Conservation (phyloP, 176 grass and related monocot genomes). For the Saccharum officinarum region DNA sequence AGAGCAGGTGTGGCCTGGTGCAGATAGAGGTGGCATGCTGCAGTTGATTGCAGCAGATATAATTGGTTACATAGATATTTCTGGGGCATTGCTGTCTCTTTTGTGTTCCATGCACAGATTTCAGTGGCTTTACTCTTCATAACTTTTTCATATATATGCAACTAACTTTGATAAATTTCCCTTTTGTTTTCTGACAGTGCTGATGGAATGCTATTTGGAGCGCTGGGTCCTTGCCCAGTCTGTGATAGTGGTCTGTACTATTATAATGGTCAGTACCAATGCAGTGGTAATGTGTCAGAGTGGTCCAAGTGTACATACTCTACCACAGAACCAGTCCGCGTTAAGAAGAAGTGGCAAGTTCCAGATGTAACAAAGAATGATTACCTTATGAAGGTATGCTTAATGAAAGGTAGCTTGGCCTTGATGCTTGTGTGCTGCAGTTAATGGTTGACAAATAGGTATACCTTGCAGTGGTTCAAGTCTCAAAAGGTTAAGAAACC, state of each 20-base stretch:
- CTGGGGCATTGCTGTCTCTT: neutral
- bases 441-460: slow-evolving; percentile 23
- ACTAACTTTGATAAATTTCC: neutral
- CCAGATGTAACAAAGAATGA: slow-evolving; percentile 60
- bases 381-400: slow-evolving; percentile 76
- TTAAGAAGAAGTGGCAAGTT: slow-evolving; percentile 83
- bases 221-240: slow-evolving; percentile 78
- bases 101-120: slow-evolving; percentile 14
- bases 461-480: slow-evolving; percentile 86
- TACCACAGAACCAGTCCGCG: slow-evolving; percentile 67
- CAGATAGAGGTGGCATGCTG: neutral
- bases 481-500: slow-evolving; percentile 88
- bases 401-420: neutral
- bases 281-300: slow-evolving; percentile 84
- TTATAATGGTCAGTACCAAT: slow-evolving; percentile 70
- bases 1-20: neutral
- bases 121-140: neutral
- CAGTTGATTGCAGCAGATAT: neutral
- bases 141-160: neutral
- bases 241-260: slow-evolving; percentile 69
- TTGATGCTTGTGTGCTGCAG: slow-evolving; percentile 17
- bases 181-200: slow-evolving; percentile 53
- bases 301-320: slow-evolving; percentile 92
- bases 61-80: neutral
- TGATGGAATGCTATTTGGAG: slow-evolving; percentile 96